Conservation (phyloP, 768 basidiomycete genomes). For the Albatrellus ellisii region DNA sequence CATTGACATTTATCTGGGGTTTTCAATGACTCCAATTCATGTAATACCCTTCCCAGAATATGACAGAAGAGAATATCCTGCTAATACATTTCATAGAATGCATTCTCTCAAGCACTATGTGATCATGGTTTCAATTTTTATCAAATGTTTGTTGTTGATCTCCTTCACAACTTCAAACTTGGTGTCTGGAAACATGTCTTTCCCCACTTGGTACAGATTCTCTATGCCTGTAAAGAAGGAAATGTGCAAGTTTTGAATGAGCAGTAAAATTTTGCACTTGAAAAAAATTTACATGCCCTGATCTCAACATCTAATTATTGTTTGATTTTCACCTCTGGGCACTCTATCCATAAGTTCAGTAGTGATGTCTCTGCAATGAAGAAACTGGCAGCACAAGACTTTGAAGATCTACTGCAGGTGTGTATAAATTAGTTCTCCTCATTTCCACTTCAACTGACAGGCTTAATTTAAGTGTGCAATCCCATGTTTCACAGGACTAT, state of each 20-base stretch:
- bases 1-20: not conserved
- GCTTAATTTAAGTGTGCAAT: constrained; percentile 14
- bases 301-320: constrained; percentile 10
- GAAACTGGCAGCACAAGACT: constrained; percentile 19
- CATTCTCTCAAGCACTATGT: constrained; percentile 18
- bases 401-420: constrained; percentile 18
- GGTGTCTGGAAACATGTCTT: constrained; percentile 22
- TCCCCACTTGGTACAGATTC: constrained; percentile 17
- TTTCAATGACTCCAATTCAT: constrained; percentile 3
- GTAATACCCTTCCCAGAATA: constrained; percentile 11
- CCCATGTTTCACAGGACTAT: constrained; percentile 16
- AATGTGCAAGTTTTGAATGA: constrained; percentile 5
- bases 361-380: constrained; percentile 17
- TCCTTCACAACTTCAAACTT: constrained; percentile 24
- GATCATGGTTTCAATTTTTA: constrained; percentile 17
- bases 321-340: constrained; percentile 14
- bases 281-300: not conserved
- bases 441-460: too few species aligned
- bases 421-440: not conserved
- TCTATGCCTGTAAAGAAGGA: constrained; percentile 5
- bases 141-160: constrained; percentile 18
- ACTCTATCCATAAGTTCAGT: constrained; percentile 13
- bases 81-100: constrained; percentile 15
- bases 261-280: not conserved
- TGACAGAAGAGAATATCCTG: constrained; percentile 12